A percentile compares a stretch with the other conserved stretches of the same genome.
phyloP scores from a whole-genome alignment of 345 rosid species.

The Citrus mangshanensis region DNA sequence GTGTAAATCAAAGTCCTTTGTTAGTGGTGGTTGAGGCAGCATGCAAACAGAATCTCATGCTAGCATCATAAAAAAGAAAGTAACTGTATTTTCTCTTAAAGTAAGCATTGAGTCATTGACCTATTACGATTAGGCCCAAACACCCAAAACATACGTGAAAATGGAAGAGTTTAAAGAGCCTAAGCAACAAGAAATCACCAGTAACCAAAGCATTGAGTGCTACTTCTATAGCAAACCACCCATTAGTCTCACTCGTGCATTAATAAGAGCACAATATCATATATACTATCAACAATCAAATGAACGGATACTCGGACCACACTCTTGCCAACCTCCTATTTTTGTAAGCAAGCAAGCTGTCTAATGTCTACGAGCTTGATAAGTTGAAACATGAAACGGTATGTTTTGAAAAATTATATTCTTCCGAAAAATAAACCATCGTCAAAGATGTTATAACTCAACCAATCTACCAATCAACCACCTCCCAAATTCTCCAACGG shows the following conservation, averaged over 20 bases:
- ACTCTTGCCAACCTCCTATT: not conserved
- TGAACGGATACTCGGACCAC: not conserved
- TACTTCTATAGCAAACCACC: not conserved
- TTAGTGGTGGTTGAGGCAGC: not conserved
- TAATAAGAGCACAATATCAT: not conserved
- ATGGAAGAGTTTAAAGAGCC: not conserved
- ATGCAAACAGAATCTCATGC: not conserved
- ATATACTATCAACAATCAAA: not conserved
- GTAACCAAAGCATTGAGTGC: not conserved
- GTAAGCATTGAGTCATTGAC: not conserved
- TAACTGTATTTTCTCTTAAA: not conserved
- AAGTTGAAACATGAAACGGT: not conserved
- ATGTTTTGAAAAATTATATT: not conserved
- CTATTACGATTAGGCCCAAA: not conserved
- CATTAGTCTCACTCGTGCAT: not conserved
- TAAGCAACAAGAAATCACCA: not conserved
- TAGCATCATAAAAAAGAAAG: not conserved
- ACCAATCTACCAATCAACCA: not conserved
- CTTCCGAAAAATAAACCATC: not conserved
- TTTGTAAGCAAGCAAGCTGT: not conserved
- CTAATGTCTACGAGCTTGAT: not conserved
- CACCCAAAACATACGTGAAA: too few relatives aligned
- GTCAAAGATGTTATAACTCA: not conserved
- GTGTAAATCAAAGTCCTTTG: not conserved
- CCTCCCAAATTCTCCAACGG: not conserved